Percentiles rank a stretch among this genome's conserved stretches.
Evolutionary conservation across 257 asterid genomes (phyloP).

Genomic region (Linderniella brevidens): DNA sequence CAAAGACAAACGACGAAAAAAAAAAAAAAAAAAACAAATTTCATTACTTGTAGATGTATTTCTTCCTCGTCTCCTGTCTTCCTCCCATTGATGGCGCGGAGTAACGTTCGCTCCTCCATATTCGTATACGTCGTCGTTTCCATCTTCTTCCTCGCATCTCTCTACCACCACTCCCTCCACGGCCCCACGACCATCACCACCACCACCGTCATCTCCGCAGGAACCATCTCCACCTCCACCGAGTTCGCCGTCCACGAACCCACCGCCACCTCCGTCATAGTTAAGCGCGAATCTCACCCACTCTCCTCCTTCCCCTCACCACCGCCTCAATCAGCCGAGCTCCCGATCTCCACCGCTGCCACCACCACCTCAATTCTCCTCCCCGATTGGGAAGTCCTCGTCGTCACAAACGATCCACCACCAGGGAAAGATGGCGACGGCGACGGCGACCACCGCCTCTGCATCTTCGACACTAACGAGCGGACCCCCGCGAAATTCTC

Average conservation of each 20-base stretch:
- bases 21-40: no score
- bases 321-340: background rate
- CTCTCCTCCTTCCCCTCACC: background rate
- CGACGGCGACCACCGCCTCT: slow-evolving; percentile 15
- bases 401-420: slow-evolving; percentile 36
- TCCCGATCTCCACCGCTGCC: slow-evolving; percentile 18
- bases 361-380: slow-evolving; percentile 41
- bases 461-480: slow-evolving; percentile 26
- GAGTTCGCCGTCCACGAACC: slow-evolving; percentile 15
- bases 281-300: background rate
- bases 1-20: no score
- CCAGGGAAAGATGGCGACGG: no score
- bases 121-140: slow-evolving; percentile 18
- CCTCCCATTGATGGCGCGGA: no score
- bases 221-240: slow-evolving; percentile 8
- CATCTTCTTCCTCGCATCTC: slow-evolving; percentile 28
- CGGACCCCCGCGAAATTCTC: slow-evolving; percentile 26
- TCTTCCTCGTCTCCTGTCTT: no score
- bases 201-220: slow-evolving; percentile 3
- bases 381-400: slow-evolving; percentile 73
- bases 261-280: slow-evolving; percentile 6
- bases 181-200: slow-evolving; percentile 7
- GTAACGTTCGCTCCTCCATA: no score
- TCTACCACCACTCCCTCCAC: slow-evolving; percentile 45
- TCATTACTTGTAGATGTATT: no score